A percentile compares a stretch with the other conserved stretches of the same genome.
Conservation (phyloP, 208 protist species). For the Wallacemonas sp. region DNA sequence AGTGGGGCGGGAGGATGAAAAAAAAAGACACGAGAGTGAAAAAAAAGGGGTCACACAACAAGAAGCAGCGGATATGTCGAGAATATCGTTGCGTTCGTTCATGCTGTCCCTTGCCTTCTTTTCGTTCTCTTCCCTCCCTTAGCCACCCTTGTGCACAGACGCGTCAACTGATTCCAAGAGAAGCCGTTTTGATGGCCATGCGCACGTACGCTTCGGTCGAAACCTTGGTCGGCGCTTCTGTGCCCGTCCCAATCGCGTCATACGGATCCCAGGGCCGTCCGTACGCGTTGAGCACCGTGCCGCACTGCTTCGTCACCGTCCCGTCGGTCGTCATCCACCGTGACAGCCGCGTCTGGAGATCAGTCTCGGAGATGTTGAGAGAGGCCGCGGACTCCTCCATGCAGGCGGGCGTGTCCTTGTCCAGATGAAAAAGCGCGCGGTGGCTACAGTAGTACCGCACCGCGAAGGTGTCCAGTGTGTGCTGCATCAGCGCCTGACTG, state of each 20-base stretch:
- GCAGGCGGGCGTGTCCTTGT: slow-evolving; percentile 1
- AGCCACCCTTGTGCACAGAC: background rate
- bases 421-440: background rate
- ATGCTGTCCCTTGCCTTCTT: too few species aligned
- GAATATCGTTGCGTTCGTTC: too few species aligned
- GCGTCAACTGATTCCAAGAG: too few species aligned
- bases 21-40: too few species aligned
- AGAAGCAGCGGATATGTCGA: too few species aligned
- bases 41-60: too few species aligned
- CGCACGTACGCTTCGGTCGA: slow-evolving; percentile 3
- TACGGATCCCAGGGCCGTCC: slow-evolving; percentile 6
- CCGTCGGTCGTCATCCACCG: background rate
- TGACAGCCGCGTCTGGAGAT: background rate
- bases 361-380: background rate
- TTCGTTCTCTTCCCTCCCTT: too few species aligned
- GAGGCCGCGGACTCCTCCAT: background rate
- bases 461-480: slow-evolving; percentile 1
- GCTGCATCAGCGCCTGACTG: background rate
- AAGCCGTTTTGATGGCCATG: background rate
- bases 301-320: background rate
- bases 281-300: slow-evolving; percentile 6
- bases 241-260: background rate
- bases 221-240: background rate
- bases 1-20: too few species aligned
- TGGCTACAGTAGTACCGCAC: slow-evolving; percentile 12